phyloP scores from a whole-genome alignment of 495 filamentous ascomycete genomes.

The Daldinia bambusicola region DNA sequence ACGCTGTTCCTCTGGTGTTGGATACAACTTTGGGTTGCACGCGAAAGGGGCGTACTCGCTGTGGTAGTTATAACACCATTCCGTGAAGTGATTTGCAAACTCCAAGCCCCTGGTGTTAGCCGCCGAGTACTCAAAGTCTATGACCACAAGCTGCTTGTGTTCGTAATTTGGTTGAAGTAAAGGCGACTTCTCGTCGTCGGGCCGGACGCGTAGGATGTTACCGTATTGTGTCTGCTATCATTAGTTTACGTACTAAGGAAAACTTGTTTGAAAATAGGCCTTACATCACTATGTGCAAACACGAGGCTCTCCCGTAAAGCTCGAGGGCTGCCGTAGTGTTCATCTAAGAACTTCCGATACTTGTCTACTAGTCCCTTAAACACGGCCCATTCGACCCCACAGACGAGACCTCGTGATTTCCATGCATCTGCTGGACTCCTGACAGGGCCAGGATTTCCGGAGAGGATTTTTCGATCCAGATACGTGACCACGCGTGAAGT shows the following conservation, averaged over 20 bases:
- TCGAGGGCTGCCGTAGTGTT: conserved; percentile 72
- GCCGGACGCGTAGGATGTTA: conserved; percentile 91
- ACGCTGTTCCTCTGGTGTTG: conserved; percentile 80
- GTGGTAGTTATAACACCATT: conserved; percentile 99
- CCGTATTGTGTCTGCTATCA: conserved; percentile 88
- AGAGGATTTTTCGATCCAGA: conserved; percentile 73
- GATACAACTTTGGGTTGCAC: conserved; percentile 75
- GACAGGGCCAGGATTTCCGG: conserved; percentile 36
- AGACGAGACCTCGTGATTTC: conserved; percentile 78
- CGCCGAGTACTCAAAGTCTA: conserved; percentile 98
- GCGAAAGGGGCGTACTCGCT: conserved; percentile 69
- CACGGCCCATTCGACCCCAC: conserved; percentile 82
- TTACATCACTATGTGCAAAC: conserved; percentile 97
- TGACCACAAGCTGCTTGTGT: conserved; percentile 95
- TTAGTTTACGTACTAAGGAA: conserved; percentile 36
- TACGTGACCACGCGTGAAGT: conserved; percentile 80
- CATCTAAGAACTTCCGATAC: conserved; percentile 78
- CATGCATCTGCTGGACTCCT: conserved; percentile 59
- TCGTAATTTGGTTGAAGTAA: conserved; percentile 87
- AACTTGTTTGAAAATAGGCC: conserved; percentile 44
- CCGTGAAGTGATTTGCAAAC: conserved; percentile 98
- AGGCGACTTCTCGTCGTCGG: conserved; percentile 81
- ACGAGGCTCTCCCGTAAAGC: conserved; percentile 79
- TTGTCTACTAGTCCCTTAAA: conserved; percentile 81
- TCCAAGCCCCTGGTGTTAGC: conserved; percentile 89